A percentile compares a stretch with the other conserved stretches of the same genome.
Evolutionary conservation across 2,329 filamentous ascomycete species (phyloP).

Genomic region (Exophiala bonariae): DNA sequence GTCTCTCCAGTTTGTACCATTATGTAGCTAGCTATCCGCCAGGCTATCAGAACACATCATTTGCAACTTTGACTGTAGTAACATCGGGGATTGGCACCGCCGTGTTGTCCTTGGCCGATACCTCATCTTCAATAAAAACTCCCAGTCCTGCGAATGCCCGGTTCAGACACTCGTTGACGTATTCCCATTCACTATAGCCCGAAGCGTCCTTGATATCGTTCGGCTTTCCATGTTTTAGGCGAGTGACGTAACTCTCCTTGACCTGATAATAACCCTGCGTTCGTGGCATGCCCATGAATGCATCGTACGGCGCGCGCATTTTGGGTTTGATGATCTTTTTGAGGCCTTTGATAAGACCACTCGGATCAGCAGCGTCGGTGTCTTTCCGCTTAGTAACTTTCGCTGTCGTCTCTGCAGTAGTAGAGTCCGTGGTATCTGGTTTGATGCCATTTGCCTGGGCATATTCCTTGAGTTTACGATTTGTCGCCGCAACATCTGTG

Average conservation of each 20-base stretch:
- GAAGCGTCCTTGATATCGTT: conserved; percentile 69
- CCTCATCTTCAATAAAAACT: conserved; percentile 81
- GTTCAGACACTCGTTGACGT: conserved; percentile 75
- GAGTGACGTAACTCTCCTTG: conserved; percentile 70
- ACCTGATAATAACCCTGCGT: conserved; percentile 69
- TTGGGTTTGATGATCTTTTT: conserved; percentile 63
- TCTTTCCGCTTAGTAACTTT: conserved; percentile 42
- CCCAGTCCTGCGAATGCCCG: conserved; percentile 89
- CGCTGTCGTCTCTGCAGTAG: conserved; percentile 68
- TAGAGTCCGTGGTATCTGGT: conserved; percentile 61
- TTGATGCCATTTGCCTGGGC: conserved; percentile 68
- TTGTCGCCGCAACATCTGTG: conserved; percentile 64
- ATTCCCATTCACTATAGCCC: conserved; percentile 81
- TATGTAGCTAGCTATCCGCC: neutral
- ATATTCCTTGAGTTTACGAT: conserved; percentile 65
- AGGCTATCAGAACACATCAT: conserved; percentile 12
- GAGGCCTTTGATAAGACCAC: conserved; percentile 72
- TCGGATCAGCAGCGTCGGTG: conserved; percentile 27
- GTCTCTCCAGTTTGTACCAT: too few species aligned
- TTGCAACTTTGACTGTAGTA: neutral
- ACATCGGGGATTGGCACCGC: conserved; percentile 10
- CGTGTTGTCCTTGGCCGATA: conserved; percentile 17
- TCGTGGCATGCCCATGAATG: conserved; percentile 75
- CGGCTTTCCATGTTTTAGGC: conserved; percentile 64
- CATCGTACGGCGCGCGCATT: conserved; percentile 78